These are phyloP conservation scores for Plasmopara viticola DNA, from an alignment of 352 stramenopile genomes.

Conservation along the genomic window DNA sequence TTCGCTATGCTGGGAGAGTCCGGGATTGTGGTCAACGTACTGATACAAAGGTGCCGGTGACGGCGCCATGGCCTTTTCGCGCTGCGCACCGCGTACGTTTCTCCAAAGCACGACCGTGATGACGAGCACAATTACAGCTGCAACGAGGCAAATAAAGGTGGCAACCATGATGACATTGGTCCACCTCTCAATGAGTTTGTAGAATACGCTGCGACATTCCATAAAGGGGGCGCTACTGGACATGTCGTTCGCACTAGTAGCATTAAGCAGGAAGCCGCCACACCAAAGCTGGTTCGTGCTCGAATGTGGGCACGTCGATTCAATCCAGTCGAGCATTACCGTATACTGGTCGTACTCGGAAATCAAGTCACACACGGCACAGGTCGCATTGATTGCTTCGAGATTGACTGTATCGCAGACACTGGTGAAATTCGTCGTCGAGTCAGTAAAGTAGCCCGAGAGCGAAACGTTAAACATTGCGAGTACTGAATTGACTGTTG, in stretches of 20 bases:
- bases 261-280: constrained; percentile 51
- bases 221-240: constrained; percentile 49
- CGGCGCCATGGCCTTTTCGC: constrained; percentile 11
- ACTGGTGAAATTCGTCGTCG: constrained; percentile 44
- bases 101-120: constrained; percentile 55
- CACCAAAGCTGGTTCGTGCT: constrained; percentile 65
- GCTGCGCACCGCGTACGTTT: constrained; percentile 22
- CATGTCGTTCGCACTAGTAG: constrained; percentile 35
- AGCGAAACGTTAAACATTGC: constrained; percentile 48
- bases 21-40: constrained; percentile 17
- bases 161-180: constrained; percentile 50
- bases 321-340: constrained; percentile 59
- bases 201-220: constrained; percentile 54
- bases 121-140: constrained; percentile 38
- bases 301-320: constrained; percentile 45
- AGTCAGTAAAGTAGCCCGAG: constrained; percentile 30
- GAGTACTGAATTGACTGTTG: constrained; percentile 38
- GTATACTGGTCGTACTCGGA: constrained; percentile 55
- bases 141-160: constrained; percentile 48
- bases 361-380: constrained; percentile 48
- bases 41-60: constrained; percentile 24
- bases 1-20: constrained; percentile 19
- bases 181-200: constrained; percentile 64
- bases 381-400: constrained; percentile 41
- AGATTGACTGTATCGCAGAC: constrained; percentile 43